Base-by-base conservation (phyloP, 23 red algal species). In the Gracilaria caudata region DNA sequence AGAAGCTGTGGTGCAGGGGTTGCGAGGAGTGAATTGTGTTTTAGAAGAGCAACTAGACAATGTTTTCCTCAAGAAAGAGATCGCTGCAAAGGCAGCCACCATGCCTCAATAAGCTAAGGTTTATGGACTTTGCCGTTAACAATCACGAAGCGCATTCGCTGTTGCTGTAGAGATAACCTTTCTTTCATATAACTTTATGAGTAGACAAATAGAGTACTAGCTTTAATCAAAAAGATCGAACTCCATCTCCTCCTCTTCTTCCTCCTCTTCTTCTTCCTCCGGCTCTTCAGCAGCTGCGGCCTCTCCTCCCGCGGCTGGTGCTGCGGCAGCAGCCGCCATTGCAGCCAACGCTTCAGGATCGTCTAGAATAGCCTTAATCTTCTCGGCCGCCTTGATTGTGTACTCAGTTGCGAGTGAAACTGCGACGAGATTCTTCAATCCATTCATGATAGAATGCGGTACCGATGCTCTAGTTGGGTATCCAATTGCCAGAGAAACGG, bases 301-400 rank as follows among this genome's bases (percentile, higher is more conserved):
- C 2, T 73, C 93, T 51, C 63, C 70, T 29, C 17, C 81, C 7
- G 88, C 90, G 44, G 81, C 85, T 17, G 89, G 60, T 12, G 85
- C 64, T 36, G 79, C 68, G 26, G 89, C 94, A 3, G 91, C 89
- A n/a, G 90, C 93, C 7, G 93, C 92, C 86, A 92, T 90, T 3
- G 91, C 90, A 19, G 92, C 93, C 21, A 94, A 79, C 6, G 97
- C 97, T 61, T 94, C 97, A 41, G 95, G 95, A 76, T 98, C 87
- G 61, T 94, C 95, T 26, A 99, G 72, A 64, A 99, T 89, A 19
- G 91, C 97, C 91, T 99, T 94, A 55, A 98, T 88, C 51, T 86
- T 89, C 76, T 92, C 87, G 40, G 86, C 89, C 21, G 88, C 78
- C 79, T 80, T 86, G 37, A 87, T 92, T 37, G 73, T 77, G 64